Base-by-base conservation (phyloP, 2,329 filamentous ascomycete species). In the Exutisphaerella laricina region DNA sequence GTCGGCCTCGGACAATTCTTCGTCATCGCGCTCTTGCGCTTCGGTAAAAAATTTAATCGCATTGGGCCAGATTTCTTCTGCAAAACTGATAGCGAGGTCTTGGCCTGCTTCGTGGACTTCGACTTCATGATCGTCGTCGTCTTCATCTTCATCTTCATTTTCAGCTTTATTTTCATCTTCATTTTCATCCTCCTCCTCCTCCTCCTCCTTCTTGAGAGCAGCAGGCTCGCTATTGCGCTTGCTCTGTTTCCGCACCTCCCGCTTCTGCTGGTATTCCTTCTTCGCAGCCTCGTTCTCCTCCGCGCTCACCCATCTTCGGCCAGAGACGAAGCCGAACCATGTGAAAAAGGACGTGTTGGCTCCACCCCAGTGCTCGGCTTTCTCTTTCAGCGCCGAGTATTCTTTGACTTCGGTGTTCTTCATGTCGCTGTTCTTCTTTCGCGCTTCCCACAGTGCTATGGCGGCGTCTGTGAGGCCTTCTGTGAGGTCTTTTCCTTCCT, bases 31-130 rank as follows among this genome's bases (percentile, higher is more conserved):
- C 33, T 86, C 85, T 69, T 85, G 77, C 40, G 77, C 82, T 80
- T 62, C 55, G n/a, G 61, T 85, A 70, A 92, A 97, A 70, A 92
- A 94, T 66, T 85, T 87, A 65, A 94, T 82, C 45, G 89, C 90
- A 50, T 81, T 80, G 35, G 87, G 85, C 82, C 84, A 96, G 39
- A 97, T 70, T 56, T 97, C 90, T 62, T 97, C 89, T 6, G 84
- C 80, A 55, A 97, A 73, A 47, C 80, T 75, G 50, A 88, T 75
- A 28, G 88, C 89, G 35, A 97, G 66, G 49, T 89, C 84, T 55
- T 94, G 88, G 16, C 86, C 90, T 31, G 80, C 80, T n/a, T 85
- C 84, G 73, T 92, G 95, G 56, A 94, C 83, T 67, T 96, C 90
- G 35, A 83, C 75, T 41, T 82, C 79, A 48, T 82, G 76, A 54